Evolutionary conservation across 2,329 filamentous ascomycete species (phyloP).

Genomic region (Aspergillus pseudotamarii): DNA sequence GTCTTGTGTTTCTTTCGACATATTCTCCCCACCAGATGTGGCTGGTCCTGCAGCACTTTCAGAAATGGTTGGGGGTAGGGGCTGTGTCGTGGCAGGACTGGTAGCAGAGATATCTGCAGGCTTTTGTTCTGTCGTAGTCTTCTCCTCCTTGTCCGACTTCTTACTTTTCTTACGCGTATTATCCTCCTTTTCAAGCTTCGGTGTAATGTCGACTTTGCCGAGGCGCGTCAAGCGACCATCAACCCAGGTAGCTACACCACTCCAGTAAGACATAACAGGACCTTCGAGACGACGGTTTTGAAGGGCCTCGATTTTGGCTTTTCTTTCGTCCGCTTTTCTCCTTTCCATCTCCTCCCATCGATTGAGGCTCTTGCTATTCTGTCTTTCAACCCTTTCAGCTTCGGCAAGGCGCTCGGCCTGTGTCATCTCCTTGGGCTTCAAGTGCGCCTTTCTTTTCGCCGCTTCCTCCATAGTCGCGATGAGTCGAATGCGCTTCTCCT

Average conservation of each 20-base stretch:
- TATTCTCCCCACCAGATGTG: conserved; percentile 13
- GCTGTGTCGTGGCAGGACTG: conserved; percentile 13
- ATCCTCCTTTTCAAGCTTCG: conserved; percentile 48
- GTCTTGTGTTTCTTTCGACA: conserved; percentile 14
- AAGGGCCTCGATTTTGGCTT: conserved; percentile 80
- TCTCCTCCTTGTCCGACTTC: conserved; percentile 34
- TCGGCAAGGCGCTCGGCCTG: conserved; percentile 83
- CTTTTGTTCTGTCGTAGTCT: conserved; percentile 25
- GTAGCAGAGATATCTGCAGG: conserved; percentile 14
- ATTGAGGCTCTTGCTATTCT: conserved; percentile 87
- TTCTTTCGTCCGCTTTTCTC: conserved; percentile 79
- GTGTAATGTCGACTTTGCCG: conserved; percentile 60
- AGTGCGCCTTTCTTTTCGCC: conserved; percentile 66
- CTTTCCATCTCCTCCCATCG: conserved; percentile 94
- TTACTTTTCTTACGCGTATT: conserved; percentile 45
- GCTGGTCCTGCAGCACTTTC: conserved; percentile 9
- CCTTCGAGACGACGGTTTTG: conserved; percentile 85
- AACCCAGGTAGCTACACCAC: conserved; percentile 81
- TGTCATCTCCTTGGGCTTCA: conserved; percentile 79
- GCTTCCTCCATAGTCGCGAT: conserved; percentile 63
- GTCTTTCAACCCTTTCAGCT: conserved; percentile 78
- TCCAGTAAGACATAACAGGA: conserved; percentile 90
- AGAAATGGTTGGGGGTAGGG: conserved; percentile 9
- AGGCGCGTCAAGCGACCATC: conserved; percentile 73
- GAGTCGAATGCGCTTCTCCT: conserved; percentile 50